phyloP scores from a whole-genome alignment of 2,329 filamentous ascomycete species.

The Calonectria naviculata region DNA sequence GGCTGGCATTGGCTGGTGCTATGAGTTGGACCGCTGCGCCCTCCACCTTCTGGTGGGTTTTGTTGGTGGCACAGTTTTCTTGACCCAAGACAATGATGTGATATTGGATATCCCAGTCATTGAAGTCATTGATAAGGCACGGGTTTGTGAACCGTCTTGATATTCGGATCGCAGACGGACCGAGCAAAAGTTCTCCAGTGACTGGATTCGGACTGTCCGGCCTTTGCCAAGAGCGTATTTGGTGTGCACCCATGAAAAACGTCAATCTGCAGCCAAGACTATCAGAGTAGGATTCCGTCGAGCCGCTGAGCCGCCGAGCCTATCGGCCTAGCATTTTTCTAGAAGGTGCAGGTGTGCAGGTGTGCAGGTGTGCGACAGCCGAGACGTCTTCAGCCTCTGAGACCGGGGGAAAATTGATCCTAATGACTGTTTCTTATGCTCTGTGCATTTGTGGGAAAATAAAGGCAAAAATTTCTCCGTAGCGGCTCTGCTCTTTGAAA shows the following conservation, averaged over 20 bases:
- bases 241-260: background rate
- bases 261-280: background rate
- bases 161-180: background rate
- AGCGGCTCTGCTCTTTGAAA: background rate
- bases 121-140: background rate
- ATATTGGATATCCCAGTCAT: background rate
- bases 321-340: background rate
- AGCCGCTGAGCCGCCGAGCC: background rate
- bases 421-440: background rate
- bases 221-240: background rate
- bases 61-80: background rate
- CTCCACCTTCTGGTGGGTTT: background rate
- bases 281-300: background rate
- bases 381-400: background rate
- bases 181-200: background rate
- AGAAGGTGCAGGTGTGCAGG: background rate
- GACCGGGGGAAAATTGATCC: no score
- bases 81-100: background rate
- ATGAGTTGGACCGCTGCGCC: no score
- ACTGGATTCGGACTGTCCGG: background rate
- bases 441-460: background rate
- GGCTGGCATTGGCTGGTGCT: background rate
- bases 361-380: background rate
- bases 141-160: background rate
- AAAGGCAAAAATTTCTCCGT: background rate